Evolutionary conservation across 2,329 filamentous ascomycete species (phyloP).

Genomic region (Venturia asperata): DNA sequence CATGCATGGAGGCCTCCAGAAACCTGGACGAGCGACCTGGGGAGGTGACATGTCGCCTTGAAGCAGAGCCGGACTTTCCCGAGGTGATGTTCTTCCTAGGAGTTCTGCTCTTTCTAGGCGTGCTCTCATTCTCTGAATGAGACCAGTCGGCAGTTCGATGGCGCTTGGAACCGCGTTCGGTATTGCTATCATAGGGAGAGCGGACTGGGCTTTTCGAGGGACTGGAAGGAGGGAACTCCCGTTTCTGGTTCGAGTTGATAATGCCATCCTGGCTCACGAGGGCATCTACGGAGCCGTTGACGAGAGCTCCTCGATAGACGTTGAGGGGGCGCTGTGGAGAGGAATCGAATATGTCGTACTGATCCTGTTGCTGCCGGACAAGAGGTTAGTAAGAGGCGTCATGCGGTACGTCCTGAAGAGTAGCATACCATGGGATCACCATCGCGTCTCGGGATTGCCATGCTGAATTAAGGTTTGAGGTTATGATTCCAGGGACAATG

Average conservation of each 20-base stretch:
- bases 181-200: slow-evolving; percentile 2
- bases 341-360: slow-evolving; percentile 15
- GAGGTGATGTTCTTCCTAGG: slow-evolving; percentile 17
- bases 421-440: neutral
- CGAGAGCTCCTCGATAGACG: neutral
- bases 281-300: slow-evolving; percentile 5
- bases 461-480: neutral
- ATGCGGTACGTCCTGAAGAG: neutral
- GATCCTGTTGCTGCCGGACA: neutral
- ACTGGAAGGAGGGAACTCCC: neutral
- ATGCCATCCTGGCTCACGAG: slow-evolving; percentile 6
- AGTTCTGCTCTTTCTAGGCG: neutral
- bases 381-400: neutral
- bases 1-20: slow-evolving; percentile 78
- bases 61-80: slow-evolving; percentile 2
- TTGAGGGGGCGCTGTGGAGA: slow-evolving; percentile 15
- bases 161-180: slow-evolving; percentile 20
- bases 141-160: slow-evolving; percentile 22
- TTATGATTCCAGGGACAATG: neutral
- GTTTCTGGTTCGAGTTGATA: slow-evolving; percentile 17
- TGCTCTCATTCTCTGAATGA: slow-evolving; percentile 15
- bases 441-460: neutral
- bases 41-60: neutral
- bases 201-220: neutral
- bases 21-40: slow-evolving; percentile 54